Percentiles rank a stretch among this genome's conserved stretches.
Conservation (phyloP, 2,329 filamentous ascomycete genomes). For the Cladosporium halotolerans region DNA sequence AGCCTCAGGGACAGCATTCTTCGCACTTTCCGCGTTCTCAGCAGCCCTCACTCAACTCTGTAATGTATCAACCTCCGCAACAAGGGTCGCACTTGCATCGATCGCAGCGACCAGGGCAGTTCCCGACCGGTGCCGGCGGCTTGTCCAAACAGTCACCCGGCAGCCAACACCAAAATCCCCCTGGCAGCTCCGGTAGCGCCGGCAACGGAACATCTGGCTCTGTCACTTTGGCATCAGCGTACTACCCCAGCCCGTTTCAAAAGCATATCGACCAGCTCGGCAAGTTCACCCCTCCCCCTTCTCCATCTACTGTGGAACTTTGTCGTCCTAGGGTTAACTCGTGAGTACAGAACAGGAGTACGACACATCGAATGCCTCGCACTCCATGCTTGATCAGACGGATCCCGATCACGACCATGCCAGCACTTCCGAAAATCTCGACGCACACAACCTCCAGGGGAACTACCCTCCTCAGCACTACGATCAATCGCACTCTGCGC, state of each 20-base stretch:
- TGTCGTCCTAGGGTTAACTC: constrained; percentile 64
- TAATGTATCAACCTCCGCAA: constrained; percentile 38
- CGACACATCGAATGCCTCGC: constrained; percentile 56
- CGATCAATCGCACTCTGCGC: constrained; percentile 14
- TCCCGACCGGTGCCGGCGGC: constrained; percentile 29
- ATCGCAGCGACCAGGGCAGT: constrained; percentile 8
- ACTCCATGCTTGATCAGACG: constrained; percentile 66
- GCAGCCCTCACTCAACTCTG: constrained; percentile 40
- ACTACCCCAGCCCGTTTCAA: constrained; percentile 83
- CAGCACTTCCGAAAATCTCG: constrained; percentile 13
- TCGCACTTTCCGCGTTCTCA: constrained; percentile 33
- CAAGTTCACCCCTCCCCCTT: constrained; percentile 59
- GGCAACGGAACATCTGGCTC: constrained; percentile 30
- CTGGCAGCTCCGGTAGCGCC: constrained; percentile 26
- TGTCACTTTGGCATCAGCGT: constrained; percentile 42
- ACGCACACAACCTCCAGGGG: constrained; percentile 20
- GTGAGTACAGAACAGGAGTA: constrained; percentile 88
- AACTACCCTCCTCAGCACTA: constrained; percentile 24
- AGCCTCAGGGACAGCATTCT: constrained; percentile 42
- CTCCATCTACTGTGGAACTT: constrained; percentile 46
- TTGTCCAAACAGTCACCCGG: constrained; percentile 21
- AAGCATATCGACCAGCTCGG: constrained; percentile 94
- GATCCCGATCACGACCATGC: constrained; percentile 30
- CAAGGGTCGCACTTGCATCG: constrained; percentile 5
- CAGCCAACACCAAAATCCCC: constrained; percentile 16